Evolutionary conservation across 306 rosid genomes (phyloP), one percentile per base, ranked within the genome.

Genomic region (Rubus idaeus): DNA sequence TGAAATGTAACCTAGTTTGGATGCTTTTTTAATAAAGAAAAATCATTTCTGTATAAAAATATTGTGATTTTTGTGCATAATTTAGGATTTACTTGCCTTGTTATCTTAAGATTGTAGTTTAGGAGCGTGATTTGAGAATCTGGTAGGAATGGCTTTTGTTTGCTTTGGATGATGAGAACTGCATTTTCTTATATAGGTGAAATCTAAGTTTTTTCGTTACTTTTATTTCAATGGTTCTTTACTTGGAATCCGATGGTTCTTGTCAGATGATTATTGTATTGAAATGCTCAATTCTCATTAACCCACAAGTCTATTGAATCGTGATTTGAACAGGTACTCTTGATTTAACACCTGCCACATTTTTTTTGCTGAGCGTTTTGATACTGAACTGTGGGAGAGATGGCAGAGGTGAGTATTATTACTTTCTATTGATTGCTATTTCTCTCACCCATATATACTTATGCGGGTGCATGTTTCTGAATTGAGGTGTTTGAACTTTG

Each of bases 371-470:
- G 45, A 64, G 26, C 68, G 18, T 71, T 63, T 74, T 5, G 62
- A 3, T 46, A 46, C 50, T 37, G 23, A 21, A 76, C 49, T 68
- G 58, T 52, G 5, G 55, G 46, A 77, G 55, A 88, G 64, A 92
- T 92, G 97, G 97, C 90, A 42, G 97, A 92, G 95, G 97, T 90
- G 81, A 78, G 87, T 69, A 23, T 8, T 41, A 45, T 58, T 65
- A 6, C 56, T 69, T 26, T 30, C 42, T 10, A 37, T 0, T 55
- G 21, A 37, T 1, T 39, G 44, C 17, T 53, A 5, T 46, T 10
- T 16, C 9, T 18, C 10, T 65, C 3, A 3, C 3, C 12, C 5
- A 10, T 65, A 7, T 61, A 17, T 57, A 11, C 5, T 40, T 18
- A 12, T 35, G 6, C 3, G 1, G 0, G 45, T 71, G 35, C 7